Conservation (phyloP, 2,329 filamentous ascomycete genomes). For the Exophiala phaeomuriformis region DNA sequence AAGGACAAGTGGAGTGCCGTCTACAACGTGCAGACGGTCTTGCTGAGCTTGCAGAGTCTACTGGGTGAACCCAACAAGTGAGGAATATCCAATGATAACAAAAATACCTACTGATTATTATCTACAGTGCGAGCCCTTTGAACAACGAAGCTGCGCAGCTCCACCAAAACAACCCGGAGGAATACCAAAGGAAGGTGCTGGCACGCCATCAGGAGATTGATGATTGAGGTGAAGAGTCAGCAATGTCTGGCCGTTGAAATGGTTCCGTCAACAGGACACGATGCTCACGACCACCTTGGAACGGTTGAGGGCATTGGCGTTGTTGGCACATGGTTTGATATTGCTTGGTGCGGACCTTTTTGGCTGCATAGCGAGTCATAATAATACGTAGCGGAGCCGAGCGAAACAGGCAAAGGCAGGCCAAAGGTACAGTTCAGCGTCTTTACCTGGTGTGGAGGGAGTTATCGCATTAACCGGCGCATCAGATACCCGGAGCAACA, state of each 20-base stretch:
- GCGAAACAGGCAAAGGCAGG: not conserved
- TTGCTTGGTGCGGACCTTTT: not conserved
- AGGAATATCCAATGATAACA: conserved; percentile 33
- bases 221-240: conserved; percentile 28
- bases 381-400: not conserved
- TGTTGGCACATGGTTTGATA: not conserved
- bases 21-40: conserved; percentile 89
- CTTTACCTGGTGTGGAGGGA: conserved; percentile 2
- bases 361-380: no score
- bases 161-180: conserved; percentile 80
- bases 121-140: conserved; percentile 71
- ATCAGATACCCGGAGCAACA: conserved; percentile 1
- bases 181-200: conserved; percentile 73
- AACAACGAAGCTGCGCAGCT: conserved; percentile 95
- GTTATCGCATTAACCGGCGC: conserved; percentile 6
- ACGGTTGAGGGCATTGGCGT: not conserved
- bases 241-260: conserved; percentile 5
- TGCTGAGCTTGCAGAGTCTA: conserved; percentile 88
- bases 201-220: conserved; percentile 55
- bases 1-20: conserved; percentile 99
- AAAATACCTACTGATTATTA: conserved; percentile 6
- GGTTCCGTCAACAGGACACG: not conserved
- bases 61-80: conserved; percentile 98
- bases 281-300: not conserved
- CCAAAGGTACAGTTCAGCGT: not conserved